A percentile compares a stretch with the other conserved stretches of the same genome.
phyloP scores from a whole-genome alignment of 176 grass and related monocot genomes.

The Cenchrus americanus region DNA sequence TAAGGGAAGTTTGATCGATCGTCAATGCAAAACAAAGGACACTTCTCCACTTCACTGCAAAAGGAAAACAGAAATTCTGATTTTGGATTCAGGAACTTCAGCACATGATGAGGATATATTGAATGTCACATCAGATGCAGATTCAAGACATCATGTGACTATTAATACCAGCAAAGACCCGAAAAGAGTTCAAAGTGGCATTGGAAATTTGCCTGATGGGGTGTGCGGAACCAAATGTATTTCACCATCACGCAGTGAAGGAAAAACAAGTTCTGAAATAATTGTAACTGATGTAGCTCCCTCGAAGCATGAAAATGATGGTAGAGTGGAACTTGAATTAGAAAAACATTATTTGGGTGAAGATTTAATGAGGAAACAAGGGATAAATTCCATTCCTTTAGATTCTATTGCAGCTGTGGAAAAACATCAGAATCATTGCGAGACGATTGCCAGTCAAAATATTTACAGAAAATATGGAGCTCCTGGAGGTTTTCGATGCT shows the following conservation, averaged over 20 bases:
- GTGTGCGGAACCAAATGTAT: conserved; percentile 11
- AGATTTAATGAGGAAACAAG: conserved; percentile 37
- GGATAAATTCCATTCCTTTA: conserved; percentile 18
- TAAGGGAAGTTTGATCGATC: neutral
- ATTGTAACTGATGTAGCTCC: conserved; percentile 17
- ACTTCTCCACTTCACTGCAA: conserved; percentile 10
- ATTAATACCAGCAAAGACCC: conserved; percentile 21
- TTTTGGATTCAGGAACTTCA: conserved; percentile 4
- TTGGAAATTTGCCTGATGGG: conserved; percentile 5
- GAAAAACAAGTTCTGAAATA: neutral
- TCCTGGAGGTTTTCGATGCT: conserved; percentile 40
- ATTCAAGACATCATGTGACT: conserved; percentile 20
- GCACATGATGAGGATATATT: neutral
- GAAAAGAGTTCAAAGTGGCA: conserved; percentile 11
- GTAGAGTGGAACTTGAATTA: neutral
- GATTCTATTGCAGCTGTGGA: conserved; percentile 5
- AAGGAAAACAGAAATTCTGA: neutral
- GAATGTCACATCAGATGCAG: conserved; percentile 11
- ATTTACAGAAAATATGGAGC: conserved; percentile 27
- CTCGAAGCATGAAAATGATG: conserved; percentile 14
- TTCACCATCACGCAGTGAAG: conserved; percentile 8
- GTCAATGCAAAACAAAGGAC: conserved; percentile 28
- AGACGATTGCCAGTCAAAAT: neutral
- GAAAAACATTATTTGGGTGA: conserved; percentile 37
- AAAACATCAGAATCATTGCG: neutral